Percentiles rank a stretch among this genome's conserved stretches.
Conservation (phyloP, 257 asterid species). For the Fraxinus quadrangulata region DNA sequence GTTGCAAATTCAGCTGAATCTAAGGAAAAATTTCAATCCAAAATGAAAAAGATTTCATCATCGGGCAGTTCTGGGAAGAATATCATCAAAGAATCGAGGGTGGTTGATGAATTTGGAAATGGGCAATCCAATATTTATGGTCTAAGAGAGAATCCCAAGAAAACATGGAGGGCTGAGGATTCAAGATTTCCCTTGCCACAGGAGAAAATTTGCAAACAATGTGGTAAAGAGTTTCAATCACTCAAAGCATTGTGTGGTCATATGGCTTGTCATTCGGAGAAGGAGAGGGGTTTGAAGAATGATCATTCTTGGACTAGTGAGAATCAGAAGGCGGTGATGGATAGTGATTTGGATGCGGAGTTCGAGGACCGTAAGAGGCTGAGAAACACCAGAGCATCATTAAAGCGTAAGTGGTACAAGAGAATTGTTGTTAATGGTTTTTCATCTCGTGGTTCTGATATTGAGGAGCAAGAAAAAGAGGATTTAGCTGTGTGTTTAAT, state of each 20-base stretch:
- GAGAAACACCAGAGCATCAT: constrained; percentile 40
- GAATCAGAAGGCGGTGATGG: constrained; percentile 31
- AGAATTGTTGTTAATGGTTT: constrained; percentile 45
- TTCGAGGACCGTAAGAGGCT: constrained; percentile 29
- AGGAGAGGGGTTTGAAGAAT: no score
- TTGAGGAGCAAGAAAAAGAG: constrained; percentile 74
- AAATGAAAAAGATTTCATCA: constrained; percentile 36
- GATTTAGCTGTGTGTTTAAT: constrained; percentile 79
- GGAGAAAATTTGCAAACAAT: constrained; percentile 70
- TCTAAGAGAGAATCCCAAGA: constrained; percentile 85
- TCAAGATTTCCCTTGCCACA: constrained; percentile 41
- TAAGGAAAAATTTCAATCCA: constrained; percentile 21
- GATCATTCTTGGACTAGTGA: no score
- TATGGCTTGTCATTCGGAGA: no score
- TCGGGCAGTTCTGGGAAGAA: constrained; percentile 25
- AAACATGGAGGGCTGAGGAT: constrained; percentile 73
- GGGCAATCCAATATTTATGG: constrained; percentile 53
- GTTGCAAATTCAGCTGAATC: constrained; percentile 57
- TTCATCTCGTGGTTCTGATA: constrained; percentile 69
- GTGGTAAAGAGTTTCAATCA: no score
- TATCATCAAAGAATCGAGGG: constrained; percentile 27
- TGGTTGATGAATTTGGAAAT: constrained; percentile 38
- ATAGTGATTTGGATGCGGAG: constrained; percentile 64
- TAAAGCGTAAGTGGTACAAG: constrained; percentile 50
- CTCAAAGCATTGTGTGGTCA: no score